Base-by-base conservation (phyloP, 441 rosid genomes). In the Brassica hybrid region DNA sequence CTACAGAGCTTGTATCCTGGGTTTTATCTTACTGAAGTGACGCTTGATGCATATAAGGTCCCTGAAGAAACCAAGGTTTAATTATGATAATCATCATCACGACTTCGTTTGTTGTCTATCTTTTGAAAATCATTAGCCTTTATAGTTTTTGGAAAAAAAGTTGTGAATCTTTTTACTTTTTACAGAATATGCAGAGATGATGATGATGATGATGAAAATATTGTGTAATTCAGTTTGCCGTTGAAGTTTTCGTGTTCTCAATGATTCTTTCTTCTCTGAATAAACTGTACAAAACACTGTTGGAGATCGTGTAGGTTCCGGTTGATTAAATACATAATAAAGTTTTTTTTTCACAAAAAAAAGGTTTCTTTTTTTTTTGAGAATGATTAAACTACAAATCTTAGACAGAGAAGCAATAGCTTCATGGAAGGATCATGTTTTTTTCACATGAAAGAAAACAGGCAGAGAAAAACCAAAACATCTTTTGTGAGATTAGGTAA, bases 1-100 rank as follows among this genome's bases (percentile, higher is more conserved):
- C 8, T 57, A 43, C 75, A 79, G 79, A 69, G 4, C 38, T 59
- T 92, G 71, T 83, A 80, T 73, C 97, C 96, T 4, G 97, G 90
- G 17, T 82, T 85, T 69, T 88, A 87, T 89, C 67, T 92, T 78
- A 71, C 83, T 71, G 95, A 89, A 83, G 88, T 92, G 64, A 83
- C 88, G 17, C 82, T 50, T 79, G 92, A 88, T 66, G 68, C 82
- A 1, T 94, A 94, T 72, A 86, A 88, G 82, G 91, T 90, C 54
- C 88, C 84, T 11, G 94, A 89, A 74, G 11, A 72, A 1, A 79
- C 86, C 0, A 89, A 90, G 30, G 85, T 77, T 68, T 84, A 38
- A 63, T 56, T 2, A 27, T 59, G 1, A 27, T 5, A 5, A 27
- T 27, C 32, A 27, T 27, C 32, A 4, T 27, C 32, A 19, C 8